Conservation (phyloP, 2,329 filamentous ascomycete species). For the Dothideomycetes sp. region DNA sequence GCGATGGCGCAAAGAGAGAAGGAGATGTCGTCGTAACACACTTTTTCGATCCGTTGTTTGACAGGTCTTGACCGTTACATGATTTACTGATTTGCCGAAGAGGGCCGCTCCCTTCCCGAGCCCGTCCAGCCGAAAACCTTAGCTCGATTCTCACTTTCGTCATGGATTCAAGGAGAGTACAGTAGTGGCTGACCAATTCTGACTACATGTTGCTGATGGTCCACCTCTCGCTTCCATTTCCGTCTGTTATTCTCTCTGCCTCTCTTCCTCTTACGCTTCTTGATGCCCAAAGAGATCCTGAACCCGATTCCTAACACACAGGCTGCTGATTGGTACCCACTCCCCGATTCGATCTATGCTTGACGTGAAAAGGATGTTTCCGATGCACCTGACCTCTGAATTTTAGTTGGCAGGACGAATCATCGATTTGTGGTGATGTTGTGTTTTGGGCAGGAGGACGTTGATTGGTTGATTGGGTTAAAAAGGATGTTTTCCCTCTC, state of each 20-base stretch:
- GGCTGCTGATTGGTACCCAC: background rate
- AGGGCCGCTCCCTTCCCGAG: conserved; percentile 6
- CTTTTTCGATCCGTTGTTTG: background rate
- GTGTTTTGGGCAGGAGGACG: background rate
- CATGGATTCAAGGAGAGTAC: background rate
- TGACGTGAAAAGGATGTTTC: background rate
- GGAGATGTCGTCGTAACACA: background rate
- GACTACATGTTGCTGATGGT: background rate
- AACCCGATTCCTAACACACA: too few species aligned
- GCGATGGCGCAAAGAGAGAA: background rate
- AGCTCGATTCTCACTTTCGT: background rate
- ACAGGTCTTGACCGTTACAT: background rate
- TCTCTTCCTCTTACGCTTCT: background rate
- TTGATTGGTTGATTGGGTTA: background rate
- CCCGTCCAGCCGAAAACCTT: conserved; percentile 10
- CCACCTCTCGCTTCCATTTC: background rate
- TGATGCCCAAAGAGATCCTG: conserved; percentile 8
- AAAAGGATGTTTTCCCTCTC: too few species aligned
- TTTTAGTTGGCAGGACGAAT: background rate
- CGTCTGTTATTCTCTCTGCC: conserved; percentile 1
- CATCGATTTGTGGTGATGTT: background rate
- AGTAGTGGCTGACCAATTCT: background rate
- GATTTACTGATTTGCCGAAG: conserved; percentile 3
- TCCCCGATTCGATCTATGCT: background rate
- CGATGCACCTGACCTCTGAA: conserved; percentile 1